Base-by-base conservation (phyloP, 345 rosid genomes). In the Raphanus raphanistrum region DNA sequence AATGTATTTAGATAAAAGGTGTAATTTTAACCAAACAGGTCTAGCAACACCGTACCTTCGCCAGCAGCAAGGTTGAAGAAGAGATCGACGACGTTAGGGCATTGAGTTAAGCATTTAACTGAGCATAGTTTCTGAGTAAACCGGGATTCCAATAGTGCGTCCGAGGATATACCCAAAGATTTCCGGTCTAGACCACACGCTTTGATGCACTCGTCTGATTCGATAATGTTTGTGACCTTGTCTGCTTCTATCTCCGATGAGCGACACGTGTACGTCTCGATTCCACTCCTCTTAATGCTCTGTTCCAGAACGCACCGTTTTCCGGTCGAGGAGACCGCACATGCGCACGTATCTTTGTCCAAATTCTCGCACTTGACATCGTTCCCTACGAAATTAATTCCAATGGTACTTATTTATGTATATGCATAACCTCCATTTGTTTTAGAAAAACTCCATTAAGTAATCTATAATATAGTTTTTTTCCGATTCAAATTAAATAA, bases 41-140 rank as follows among this genome's bases (percentile, higher is more conserved):
- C 32, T 48, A 17, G 1, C 4, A 63, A 70, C 0, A 32, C 5
- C 31, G 2, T 83, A 93, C 98, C 98, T 93, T 93, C 98, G 2
- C 91, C 97, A 10, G 96, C 94, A 9, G 98, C 98, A 8, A 93
- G 93, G 70, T 87, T 91, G 86, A 87, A 93, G 86, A 83, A 91
- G 26, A 93, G 97, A 74, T 93, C 98, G 25, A 91, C 84, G 43
- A 91, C 70, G 84, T 91, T 91, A 72, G 96, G 88, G 76, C 98
- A 93, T 64, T 75, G 75, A 8, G 82, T 81, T 76, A 91, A 89
- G 88, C 98, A 93, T 35, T 83, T 84, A 79, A 84, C 73, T 32
- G 97, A 90, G 83, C 98, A 93, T 21, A 93, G 97, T 41, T 84
- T 84, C 3, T 79, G 74, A 0, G 90, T 83, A 85, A 88, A 88